Conservation (phyloP, 768 basidiomycete genomes). For the Mycena pura region DNA sequence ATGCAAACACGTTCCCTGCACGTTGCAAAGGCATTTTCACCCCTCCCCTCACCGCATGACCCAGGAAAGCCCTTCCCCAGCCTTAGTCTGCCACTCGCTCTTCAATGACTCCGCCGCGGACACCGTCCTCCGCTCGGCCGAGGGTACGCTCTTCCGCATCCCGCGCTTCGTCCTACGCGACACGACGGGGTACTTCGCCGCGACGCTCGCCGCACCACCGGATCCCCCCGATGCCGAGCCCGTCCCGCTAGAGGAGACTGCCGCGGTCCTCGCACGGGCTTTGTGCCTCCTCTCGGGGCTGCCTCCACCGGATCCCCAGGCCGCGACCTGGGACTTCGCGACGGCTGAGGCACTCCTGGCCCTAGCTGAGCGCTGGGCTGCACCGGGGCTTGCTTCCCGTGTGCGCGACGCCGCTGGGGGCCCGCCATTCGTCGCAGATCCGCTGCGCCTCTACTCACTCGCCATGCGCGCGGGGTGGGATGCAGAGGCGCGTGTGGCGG, state of each 20-base stretch:
- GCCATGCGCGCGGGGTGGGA: constrained; percentile 22
- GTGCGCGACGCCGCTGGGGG: constrained; percentile 13
- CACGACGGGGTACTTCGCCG: constrained; percentile 20
- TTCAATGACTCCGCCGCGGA: constrained; percentile 38
- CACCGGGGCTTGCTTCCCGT: constrained; percentile 6
- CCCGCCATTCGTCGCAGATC: constrained; percentile 10
- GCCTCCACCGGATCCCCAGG: not conserved
- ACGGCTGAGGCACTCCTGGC: constrained; percentile 13
- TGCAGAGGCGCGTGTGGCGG: constrained; percentile 10
- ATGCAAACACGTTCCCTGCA: too few species aligned
- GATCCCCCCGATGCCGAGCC: not conserved
- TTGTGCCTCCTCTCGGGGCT: constrained; percentile 21
- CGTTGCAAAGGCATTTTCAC: too few species aligned
- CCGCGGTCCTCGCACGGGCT: not conserved
- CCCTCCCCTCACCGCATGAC: not conserved
- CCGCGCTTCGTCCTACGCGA: constrained; percentile 37
- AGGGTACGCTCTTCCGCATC: constrained; percentile 43
- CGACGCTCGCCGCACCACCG: constrained; percentile 20
- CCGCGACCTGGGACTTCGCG: constrained; percentile 15
- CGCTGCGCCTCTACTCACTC: constrained; percentile 18
- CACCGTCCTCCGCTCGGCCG: constrained; percentile 45
- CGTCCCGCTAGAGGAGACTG: not conserved
- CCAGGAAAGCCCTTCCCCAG: not conserved
- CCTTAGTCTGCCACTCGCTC: constrained; percentile 10
- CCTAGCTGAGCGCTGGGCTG: constrained; percentile 19